Base-by-base conservation (phyloP, 2,329 filamentous ascomycete genomes). In the Diaporthe aspalathi region DNA sequence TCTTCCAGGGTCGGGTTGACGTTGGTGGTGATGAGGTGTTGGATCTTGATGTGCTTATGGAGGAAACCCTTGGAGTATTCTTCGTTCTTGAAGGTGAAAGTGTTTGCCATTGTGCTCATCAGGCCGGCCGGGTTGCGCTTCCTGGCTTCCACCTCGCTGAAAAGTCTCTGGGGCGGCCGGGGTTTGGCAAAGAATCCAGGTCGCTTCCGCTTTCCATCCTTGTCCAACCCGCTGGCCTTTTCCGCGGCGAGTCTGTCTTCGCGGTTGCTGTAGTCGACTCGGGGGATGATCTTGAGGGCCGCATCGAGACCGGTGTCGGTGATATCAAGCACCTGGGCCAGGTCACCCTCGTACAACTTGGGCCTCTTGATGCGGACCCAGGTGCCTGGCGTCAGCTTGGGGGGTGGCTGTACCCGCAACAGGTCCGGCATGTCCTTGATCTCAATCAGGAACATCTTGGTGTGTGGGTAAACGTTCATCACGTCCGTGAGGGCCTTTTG, bases 371-470 rank as follows among this genome's bases (percentile, higher is more conserved):
- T 90, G 74, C 96, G 94, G 66, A 98, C 95, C 88, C 96, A 99
- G 47, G 94, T 94, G 74, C 95, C 95, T 12, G 92, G 93, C 76
- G 96, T 91, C 43, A 99, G 85, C 32, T 91, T 91, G 60, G 94
- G 93, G 3, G 93, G 95, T 84, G 97, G 97, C 73, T 90, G 91
- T 35, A 97, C 94, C 66, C 94, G 91, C 22, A 99, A 87, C n/a
- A 99, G 88, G 81, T 98, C 96, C 1, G 96, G 95, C 91, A 98
- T 97, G 82, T 99, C 96, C 81, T 97, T 97, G 77, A 98, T 94
- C 62, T 96, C 94, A 52, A 99, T 94, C 66, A 98, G 85, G 54
- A 95, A 89, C 83, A 96, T 92, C 81, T 94, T 96, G 35, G 90
- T 92, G 70, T 94, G 91, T 68, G 95, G 93, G 80, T 98, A 99